Base-by-base conservation (phyloP, 1,284 basidiomycete species). In the Trichosporon sp. region DNA sequence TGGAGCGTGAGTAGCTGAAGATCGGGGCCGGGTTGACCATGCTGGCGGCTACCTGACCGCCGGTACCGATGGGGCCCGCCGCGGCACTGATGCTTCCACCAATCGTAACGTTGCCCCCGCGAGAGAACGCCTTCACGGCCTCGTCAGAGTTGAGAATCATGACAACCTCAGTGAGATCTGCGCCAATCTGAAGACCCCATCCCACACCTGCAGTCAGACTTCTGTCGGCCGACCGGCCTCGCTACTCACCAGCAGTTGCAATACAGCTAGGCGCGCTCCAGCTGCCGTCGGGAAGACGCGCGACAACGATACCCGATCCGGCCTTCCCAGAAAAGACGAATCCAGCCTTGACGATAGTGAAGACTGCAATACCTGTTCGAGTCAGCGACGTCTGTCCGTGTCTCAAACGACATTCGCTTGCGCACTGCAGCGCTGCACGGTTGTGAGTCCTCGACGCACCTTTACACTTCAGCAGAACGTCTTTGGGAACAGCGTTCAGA, bases 231-330 rank as follows among this genome's bases (percentile, higher is more conserved):
- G 29, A 29, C 18, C 27, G 13, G 12, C 62, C 18, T 7, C 9
- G 5, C 3, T 18, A 73, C 70, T 62, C 25, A 68, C 94, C 93
- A 27, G 93, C 95, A 0, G 95, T 98, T n/a, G 93, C 95, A 80
- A 99, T 97, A 84, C 95, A 98, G 56, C 91, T 94, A 0, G 96
- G 96, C 1, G 95, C 95, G 62, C 92, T 95, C 96, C 96, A 98
- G 23, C 92, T 95, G 71, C 96, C 97, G 79, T 98, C 95, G 3
- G 92, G 92, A 42, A 98, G 88, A 18, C 97, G 90, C 11, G 96
- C 93, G 76, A 98, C 91, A 79, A 99, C 95, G 69, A 99, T 84
- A 9, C 96, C 96, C 0, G 92, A 94, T 42, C 96, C 96, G 1
- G 93, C 94, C 83, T 95, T 96, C 65, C 94, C 96, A 9, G 92